Percentiles rank a stretch among this genome's conserved stretches.
Evolutionary conservation across 2,329 filamentous ascomycete species (phyloP).

Genomic region (Aplosporella prunicola): DNA sequence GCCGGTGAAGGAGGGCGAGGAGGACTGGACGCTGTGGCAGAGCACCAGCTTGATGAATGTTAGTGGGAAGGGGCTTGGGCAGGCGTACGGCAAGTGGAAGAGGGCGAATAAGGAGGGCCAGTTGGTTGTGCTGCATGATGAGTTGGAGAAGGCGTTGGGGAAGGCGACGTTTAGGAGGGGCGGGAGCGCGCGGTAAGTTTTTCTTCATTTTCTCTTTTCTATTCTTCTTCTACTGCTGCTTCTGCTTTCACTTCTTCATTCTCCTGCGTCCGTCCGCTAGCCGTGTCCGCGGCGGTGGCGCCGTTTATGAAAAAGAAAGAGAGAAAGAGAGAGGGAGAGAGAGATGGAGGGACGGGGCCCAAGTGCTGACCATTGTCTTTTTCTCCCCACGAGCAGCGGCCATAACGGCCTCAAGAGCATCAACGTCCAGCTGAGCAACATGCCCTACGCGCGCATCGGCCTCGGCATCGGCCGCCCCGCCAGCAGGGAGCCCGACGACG

Average conservation of each 20-base stretch:
- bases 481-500: constrained; percentile 55
- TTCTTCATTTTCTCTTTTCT: no score
- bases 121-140: constrained; percentile 79
- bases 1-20: constrained; percentile 13
- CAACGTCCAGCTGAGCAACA: constrained; percentile 20
- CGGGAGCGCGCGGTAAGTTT: constrained; percentile 38
- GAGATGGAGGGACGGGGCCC: constrained; percentile 23
- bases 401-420: constrained; percentile 39
- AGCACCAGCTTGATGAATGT: constrained; percentile 77
- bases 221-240: no score
- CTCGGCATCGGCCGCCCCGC: constrained; percentile 81
- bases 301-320: constrained; percentile 18
- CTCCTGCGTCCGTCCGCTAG: no score
- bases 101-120: constrained; percentile 24
- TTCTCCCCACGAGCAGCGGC: no score
- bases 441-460: constrained; percentile 52
- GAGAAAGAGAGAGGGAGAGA: constrained; percentile 43
- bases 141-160: constrained; percentile 66
- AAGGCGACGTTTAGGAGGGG: constrained; percentile 56
- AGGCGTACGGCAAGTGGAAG: constrained; percentile 8
- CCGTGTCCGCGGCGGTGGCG: no score
- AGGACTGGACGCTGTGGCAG: constrained; percentile 57
- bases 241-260: no score
- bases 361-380: no score
- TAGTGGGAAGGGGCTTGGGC: constrained; percentile 52